Base-by-base conservation (phyloP, 345 rosid species). In the Melaleuca alternifolia region DNA sequence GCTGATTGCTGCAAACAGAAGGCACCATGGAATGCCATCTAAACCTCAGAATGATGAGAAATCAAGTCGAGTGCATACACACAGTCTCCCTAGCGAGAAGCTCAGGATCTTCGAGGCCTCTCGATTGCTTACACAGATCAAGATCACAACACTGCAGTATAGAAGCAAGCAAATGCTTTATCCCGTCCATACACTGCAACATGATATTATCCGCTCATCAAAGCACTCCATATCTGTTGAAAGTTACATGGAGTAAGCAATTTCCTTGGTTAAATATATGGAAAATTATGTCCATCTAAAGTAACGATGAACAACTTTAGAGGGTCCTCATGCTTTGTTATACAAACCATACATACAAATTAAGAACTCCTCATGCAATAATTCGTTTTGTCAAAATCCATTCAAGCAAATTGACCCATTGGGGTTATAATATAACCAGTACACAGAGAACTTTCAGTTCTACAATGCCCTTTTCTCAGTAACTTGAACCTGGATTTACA, bases 31-130 rank as follows among this genome's bases (percentile, higher is more conserved):
- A 28, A 48, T 41, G 51, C 44, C 84, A 83, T 54, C 20, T 52
- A 76, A 28, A 24, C 50, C 52, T 33, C 44, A 48, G 76, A 86
- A 21, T 48, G 7, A 48, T 82, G 41, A 83, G 50, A 51, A 57
- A 62, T 83, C 61, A 83, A 85, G 86, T 61, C 11, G 86, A 87
- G 50, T 82, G 82, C 99, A 84, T 94, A 97, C 99, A 97, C 87
- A 96, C 99, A 3, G 99, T 97, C 92, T 96, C 99, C 92, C 99
- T 94, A 0, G 99, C 98, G 85, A 97, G 99, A 86, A 93, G 86
- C 90, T 96, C 99, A 75, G 99, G 99, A 89, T 97, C 99, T 51
- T 92, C 95, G 85, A 94, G 98, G 87, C 99, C 98, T 87, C 95
- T 93, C 59, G 98, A 84, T 84, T 91, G 95, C 82, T 93, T 94